Evolutionary conservation across 331 rosid genomes (phyloP).

Genomic region (Saraca asoca): DNA sequence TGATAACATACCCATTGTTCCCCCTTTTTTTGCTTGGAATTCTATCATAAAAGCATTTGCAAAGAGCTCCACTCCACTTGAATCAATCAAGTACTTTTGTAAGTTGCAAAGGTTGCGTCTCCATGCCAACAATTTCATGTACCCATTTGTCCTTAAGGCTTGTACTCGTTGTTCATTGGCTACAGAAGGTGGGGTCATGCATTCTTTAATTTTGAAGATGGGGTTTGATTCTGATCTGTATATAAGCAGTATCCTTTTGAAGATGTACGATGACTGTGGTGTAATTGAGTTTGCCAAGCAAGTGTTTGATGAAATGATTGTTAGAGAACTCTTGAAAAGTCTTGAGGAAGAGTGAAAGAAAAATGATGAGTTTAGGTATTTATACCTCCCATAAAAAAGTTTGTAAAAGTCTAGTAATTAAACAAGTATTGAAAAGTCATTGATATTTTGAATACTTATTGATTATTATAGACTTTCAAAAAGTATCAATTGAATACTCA

Average conservation of each 20-base stretch:
- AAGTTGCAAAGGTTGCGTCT: conserved; percentile 38
- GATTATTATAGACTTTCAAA: too few relatives aligned
- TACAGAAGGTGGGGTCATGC: conserved; percentile 42
- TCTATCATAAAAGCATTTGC: conserved; percentile 49
- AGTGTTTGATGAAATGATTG: conserved; percentile 60
- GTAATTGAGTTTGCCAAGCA: conserved; percentile 29
- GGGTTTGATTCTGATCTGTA: conserved; percentile 40
- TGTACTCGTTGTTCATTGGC: conserved; percentile 39
- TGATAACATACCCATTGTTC: conserved; percentile 44
- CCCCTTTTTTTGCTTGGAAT: conserved; percentile 59
- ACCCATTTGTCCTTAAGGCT: conserved; percentile 54
- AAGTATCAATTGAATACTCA: too few relatives aligned
- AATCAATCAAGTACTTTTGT: conserved; percentile 45
- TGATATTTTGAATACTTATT: too few relatives aligned
- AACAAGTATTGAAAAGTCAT: too few relatives aligned
- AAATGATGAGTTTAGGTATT: too few relatives aligned
- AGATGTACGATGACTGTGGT: conserved; percentile 43
- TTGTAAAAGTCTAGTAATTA: too few relatives aligned
- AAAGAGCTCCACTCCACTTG: conserved; percentile 32
- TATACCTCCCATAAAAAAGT: too few relatives aligned
- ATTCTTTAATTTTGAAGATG: conserved; percentile 44
- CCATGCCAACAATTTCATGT: conserved; percentile 52
- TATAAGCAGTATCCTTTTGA: conserved; percentile 49
- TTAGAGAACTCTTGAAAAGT: too few relatives aligned
- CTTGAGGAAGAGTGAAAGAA: too few relatives aligned